Evolutionary conservation across 371 early-diverging fungal species (phyloP).

Genomic region (Lichtheimia corymbifera): DNA sequence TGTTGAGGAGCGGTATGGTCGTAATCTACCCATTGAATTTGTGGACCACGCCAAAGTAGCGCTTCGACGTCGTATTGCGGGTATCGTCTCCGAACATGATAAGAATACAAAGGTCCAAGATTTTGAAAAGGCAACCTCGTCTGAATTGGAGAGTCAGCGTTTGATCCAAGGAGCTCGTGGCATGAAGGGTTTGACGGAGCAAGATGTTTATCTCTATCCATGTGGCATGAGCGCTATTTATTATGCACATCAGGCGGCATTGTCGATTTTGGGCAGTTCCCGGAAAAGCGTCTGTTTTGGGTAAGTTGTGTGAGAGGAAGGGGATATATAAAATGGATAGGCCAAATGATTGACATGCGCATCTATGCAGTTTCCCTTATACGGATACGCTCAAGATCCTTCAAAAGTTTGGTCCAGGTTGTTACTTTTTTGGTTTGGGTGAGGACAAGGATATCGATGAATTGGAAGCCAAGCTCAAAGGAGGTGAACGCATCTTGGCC

Average conservation of each 20-base stretch:
- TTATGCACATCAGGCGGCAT: slow-evolving; percentile 73
- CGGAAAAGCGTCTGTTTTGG: slow-evolving; percentile 89
- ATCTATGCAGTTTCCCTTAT: slow-evolving; percentile 79
- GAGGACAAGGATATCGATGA: slow-evolving; percentile 70
- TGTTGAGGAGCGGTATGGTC: slow-evolving; percentile 92
- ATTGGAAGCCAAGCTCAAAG: slow-evolving; percentile 61
- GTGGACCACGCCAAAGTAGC: slow-evolving; percentile 75
- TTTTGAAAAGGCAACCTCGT: slow-evolving; percentile 26
- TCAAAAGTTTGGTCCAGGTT: slow-evolving; percentile 90
- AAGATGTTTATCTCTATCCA: slow-evolving; percentile 87
- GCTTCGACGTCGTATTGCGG: slow-evolving; percentile 82
- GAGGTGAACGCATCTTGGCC: slow-evolving; percentile 68
- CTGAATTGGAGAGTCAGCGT: slow-evolving; percentile 29
- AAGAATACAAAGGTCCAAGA: slow-evolving; percentile 19
- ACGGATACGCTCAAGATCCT: slow-evolving; percentile 94
- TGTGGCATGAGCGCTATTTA: slow-evolving; percentile 95
- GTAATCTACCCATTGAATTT: slow-evolving; percentile 76
- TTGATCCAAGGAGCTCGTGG: slow-evolving; percentile 44
- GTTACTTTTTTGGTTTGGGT: slow-evolving; percentile 85
- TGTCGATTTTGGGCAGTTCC: slow-evolving; percentile 44
- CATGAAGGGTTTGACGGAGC: slow-evolving; percentile 58
- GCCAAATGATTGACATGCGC: not conserved
- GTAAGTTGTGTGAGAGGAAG: slow-evolving; percentile 37
- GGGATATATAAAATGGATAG: not conserved
- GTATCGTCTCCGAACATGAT: slow-evolving; percentile 47